A percentile compares a stretch with the other conserved stretches of the same genome.
These are phyloP conservation scores for Protomyces macrosporus DNA, from an alignment of 1,139 yeast species.

Conservation along the genomic window DNA sequence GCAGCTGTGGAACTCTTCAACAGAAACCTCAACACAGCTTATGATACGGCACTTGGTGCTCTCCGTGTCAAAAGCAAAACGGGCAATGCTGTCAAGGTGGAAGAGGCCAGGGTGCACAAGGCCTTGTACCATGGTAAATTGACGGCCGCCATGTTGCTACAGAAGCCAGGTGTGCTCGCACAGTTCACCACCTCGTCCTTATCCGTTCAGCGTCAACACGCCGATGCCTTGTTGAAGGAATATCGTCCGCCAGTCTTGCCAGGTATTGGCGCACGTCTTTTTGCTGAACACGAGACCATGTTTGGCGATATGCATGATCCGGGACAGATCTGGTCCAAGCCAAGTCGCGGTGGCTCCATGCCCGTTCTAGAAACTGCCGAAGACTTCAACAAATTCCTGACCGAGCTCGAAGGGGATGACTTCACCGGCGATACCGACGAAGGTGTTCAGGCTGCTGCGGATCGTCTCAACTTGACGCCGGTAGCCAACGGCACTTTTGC, in stretches of 20 bases:
- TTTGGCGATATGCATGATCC: too few species aligned
- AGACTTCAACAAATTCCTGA: slow-evolving; percentile 7
- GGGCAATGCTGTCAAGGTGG: neutral
- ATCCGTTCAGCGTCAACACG: too few species aligned
- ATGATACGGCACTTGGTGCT: neutral
- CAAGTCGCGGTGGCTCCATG: too few species aligned
- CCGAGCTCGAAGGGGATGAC: slow-evolving; percentile 6
- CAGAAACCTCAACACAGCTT: neutral
- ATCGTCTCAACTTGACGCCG: neutral
- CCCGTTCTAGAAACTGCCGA: neutral
- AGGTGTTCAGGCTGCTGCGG: slow-evolving; percentile 11
- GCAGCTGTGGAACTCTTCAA: neutral
- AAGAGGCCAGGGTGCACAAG: neutral
- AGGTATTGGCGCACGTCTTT: too few species aligned
- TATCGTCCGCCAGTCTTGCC: too few species aligned
- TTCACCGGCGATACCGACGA: neutral
- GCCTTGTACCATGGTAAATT: too few species aligned
- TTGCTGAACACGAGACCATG: too few species aligned
- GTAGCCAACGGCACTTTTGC: neutral
- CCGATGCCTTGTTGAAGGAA: too few species aligned
- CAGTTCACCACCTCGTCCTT: too few species aligned
- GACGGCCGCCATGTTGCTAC: too few species aligned
- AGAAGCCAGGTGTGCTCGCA: too few species aligned
- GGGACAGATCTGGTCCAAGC: too few species aligned
- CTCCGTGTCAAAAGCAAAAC: neutral